phyloP scores from a whole-genome alignment of 441 rosid genomes.

The Theobroma grandiflorum region DNA sequence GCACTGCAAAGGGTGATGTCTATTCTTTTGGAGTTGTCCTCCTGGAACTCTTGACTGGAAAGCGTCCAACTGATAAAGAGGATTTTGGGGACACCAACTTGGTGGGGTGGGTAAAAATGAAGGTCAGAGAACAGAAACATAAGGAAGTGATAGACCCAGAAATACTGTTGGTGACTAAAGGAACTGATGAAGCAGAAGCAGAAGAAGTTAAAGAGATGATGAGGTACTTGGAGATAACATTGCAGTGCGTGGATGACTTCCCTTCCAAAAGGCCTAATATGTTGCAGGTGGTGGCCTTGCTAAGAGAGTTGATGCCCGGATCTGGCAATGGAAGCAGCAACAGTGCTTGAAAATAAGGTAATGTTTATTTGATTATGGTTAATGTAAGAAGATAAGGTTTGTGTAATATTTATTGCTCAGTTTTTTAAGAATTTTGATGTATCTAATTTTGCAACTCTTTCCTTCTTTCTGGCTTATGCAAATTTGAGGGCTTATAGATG shows the following conservation, averaged over 20 bases:
- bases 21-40: slow-evolving; percentile 93
- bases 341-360: slow-evolving; percentile 42
- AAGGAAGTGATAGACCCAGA: slow-evolving; percentile 94
- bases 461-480: slow-evolving; percentile 12
- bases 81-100: slow-evolving; percentile 97
- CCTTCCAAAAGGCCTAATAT: slow-evolving; percentile 91
- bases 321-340: slow-evolving; percentile 61
- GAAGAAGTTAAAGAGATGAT: slow-evolving; percentile 82
- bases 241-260: slow-evolving; percentile 92
- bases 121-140: slow-evolving; percentile 85
- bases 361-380: slow-evolving; percentile 24
- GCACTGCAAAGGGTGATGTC: slow-evolving; percentile 95
- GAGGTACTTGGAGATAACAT: slow-evolving; percentile 77
- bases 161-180: slow-evolving; percentile 51
- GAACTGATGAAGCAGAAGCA: slow-evolving; percentile 61
- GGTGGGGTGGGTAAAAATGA: slow-evolving; percentile 97
- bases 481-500: background rate
- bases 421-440: slow-evolving; percentile 31
- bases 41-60: slow-evolving; percentile 86
- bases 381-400: slow-evolving; percentile 33
- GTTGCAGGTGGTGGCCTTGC: slow-evolving; percentile 91
- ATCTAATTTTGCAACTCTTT: slow-evolving; percentile 39
- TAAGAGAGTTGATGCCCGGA: slow-evolving; percentile 76
- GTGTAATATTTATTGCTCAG: slow-evolving; percentile 33
- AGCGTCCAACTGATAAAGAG: slow-evolving; percentile 92